Base-by-base conservation (phyloP, 108 stramenopile species). In the Poteriospumella lacustris region DNA sequence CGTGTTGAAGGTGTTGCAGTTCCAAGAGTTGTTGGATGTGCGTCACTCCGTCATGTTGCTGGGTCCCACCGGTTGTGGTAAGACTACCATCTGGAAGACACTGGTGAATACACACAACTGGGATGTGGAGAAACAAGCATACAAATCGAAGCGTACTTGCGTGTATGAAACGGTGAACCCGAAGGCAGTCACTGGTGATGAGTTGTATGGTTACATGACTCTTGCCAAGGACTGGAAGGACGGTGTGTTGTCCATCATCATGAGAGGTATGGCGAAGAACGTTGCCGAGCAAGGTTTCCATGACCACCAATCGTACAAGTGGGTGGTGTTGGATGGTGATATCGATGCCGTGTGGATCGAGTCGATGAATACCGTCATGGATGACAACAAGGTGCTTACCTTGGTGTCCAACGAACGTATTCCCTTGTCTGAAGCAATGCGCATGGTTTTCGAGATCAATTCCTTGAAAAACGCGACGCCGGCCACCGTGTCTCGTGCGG, bases 311-410 rank as follows among this genome's bases (percentile, higher is more conserved):
- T 87, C 88, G 38, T 87, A 86, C 82, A 94, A 93, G 79, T 94
- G 93, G 93, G 90, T 92, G 15, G 91, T 94, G 1, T 81, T 94
- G 19, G 93, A 94, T 79, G 93, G 92, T 33, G 92, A 93, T 68
- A 93, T 94, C 64, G 93, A 94, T 72, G 92, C 93, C 3, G 92
- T 92, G 2, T 94, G 93, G 93, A 94, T 94, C 79, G 93, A 94
- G 83, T 91, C 90, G 15, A 94, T 94, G 93, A 94, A 94, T 85
- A 94, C 93, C 15, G 93, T 94, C 43, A 93, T 94, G 91, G 93
- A 94, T 64, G 93, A 94, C 82, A 94, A 94, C 87, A 94, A 94
- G 82, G 89, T 89, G 40, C 87, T 94, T 33, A 93, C 92, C n/a
- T 78, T 94, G 9, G 92, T 94, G 58, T 91, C 91, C 36, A 93